These are phyloP conservation scores for Malus sylvestris DNA, from an alignment of 306 rosid genomes.

Conservation along the genomic window DNA sequence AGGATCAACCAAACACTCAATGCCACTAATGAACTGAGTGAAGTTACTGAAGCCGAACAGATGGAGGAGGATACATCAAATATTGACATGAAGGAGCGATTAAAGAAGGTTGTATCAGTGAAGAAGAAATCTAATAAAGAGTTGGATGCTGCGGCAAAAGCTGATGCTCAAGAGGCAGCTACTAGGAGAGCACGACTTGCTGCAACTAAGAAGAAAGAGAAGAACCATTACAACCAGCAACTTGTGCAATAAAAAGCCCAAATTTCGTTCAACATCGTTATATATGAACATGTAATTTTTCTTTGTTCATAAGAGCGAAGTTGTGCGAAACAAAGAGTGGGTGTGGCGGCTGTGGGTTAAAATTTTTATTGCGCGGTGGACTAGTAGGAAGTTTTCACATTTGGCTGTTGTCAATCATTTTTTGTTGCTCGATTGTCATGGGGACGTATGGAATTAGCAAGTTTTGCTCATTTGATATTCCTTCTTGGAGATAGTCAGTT, in stretches of 20 bases:
- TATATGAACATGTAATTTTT: constrained; percentile 50
- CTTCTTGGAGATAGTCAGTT: constrained; percentile 26
- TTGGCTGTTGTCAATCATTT: constrained; percentile 24
- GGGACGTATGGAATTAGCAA: constrained; percentile 30
- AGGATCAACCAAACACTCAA: constrained; percentile 49
- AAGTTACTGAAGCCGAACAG: constrained; percentile 33
- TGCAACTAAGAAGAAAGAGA: constrained; percentile 91
- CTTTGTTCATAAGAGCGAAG: constrained; percentile 54
- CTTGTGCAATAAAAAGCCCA: constrained; percentile 56
- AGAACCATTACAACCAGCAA: constrained; percentile 91
- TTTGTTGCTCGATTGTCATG: constrained; percentile 35
- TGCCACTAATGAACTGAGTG: constrained; percentile 34
- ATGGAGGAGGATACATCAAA: constrained; percentile 59
- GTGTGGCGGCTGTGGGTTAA: constrained; percentile 29
- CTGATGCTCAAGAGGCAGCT: constrained; percentile 87
- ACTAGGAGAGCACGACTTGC: constrained; percentile 81
- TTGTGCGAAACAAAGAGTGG: constrained; percentile 48
- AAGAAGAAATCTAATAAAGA: constrained; percentile 85
- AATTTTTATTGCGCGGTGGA: constrained; percentile 34
- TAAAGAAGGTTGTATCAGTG: constrained; percentile 60
- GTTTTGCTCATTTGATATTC: constrained; percentile 27
- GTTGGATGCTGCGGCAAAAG: constrained; percentile 76
- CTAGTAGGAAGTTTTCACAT: constrained; percentile 30
- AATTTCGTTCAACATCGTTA: constrained; percentile 24
- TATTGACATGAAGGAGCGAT: constrained; percentile 73